Percentiles rank a stretch among this genome's conserved stretches.
Evolutionary conservation across 805 yeast species (phyloP).

Genomic region (Sungouiozyma intestinalis): DNA sequence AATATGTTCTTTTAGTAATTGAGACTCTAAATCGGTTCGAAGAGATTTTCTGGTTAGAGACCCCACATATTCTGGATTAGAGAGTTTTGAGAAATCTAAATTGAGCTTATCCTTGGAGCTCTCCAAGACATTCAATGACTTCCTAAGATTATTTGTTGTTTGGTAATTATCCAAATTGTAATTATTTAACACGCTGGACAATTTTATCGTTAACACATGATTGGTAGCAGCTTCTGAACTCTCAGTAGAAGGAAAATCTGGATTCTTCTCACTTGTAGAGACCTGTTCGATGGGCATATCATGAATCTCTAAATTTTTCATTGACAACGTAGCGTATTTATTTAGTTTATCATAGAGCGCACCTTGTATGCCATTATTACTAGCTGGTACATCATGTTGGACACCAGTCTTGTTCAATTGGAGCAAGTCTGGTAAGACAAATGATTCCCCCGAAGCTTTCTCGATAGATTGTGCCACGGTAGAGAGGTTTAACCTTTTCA

Average conservation of each 20-base stretch:
- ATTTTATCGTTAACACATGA: constrained; percentile 24
- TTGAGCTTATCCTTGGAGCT: constrained; percentile 16
- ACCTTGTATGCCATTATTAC: constrained; percentile 1
- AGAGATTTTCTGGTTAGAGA: constrained; percentile 50
- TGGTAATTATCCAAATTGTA: constrained; percentile 20
- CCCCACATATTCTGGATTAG: constrained; percentile 40
- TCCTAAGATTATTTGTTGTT: constrained; percentile 26
- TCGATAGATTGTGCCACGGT: constrained; percentile 3
- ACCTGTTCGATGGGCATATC: background rate
- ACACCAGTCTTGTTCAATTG: background rate
- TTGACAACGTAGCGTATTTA: constrained; percentile 8
- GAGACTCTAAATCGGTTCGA: constrained; percentile 50
- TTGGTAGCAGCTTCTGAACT: constrained; percentile 13
- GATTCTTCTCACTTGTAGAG: background rate
- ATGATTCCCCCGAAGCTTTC: background rate
- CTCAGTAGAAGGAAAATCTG: background rate
- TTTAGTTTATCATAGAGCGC: constrained; percentile 16
- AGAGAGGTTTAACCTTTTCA: constrained; percentile 18
- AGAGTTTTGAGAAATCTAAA: constrained; percentile 31
- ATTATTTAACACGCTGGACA: constrained; percentile 28
- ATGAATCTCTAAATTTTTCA: constrained; percentile 2
- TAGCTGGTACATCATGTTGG: background rate
- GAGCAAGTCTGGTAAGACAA: background rate
- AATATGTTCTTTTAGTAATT: constrained; percentile 46
- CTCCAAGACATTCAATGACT: constrained; percentile 28